Base-by-base conservation (phyloP, 352 stramenopile species). In the Globisporangium uncinulatum region DNA sequence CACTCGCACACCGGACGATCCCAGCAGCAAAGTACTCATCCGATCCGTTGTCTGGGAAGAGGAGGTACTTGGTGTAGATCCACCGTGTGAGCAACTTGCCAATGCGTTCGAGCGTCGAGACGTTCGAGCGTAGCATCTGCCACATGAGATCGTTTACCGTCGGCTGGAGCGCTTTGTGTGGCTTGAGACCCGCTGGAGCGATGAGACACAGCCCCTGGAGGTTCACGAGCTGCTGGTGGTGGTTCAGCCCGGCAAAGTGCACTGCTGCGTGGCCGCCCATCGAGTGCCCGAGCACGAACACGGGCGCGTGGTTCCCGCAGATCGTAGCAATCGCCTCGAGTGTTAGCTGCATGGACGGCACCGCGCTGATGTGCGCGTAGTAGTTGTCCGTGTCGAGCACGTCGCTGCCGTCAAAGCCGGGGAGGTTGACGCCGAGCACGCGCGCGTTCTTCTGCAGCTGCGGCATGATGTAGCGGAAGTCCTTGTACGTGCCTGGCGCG, bases 381-480 rank as follows among this genome's bases (percentile, higher is more conserved):
- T 71, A 81, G 32, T 77, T 74, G 44, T 20, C 49, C 6, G 55
- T 60, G 44, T 82, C 74, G 34, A 83, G 53, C 11, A 70, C 62
- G 5, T 65, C 60, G 5, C 71, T 84, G 24, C 71, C 66, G 9
- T 73, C 81, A 39, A 84, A 88, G 2, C 81, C 81, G 0, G 81
- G 76, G 29, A 88, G 56, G 32, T 89, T 86, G 51, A 92, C 53
- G 15, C 65, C 76, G 8, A 92, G 44, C 10, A 92, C 70, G 4
- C 80, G 78, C 21, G 74, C 67, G 8, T 19, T 53, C 14, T 71
- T 31, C 51, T 72, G 62, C 17, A 89, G 65, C 21, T 75, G 55
- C n/a, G 78, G 78, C 39, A 88, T 76, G 34, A 91, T 57, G 61
- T 89, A 71, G 3, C 75, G 76, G 44, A 84, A 92, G 60, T 89